Evolutionary conservation across 2,329 filamentous ascomycete species (phyloP).

Genomic region (Penicillium sp.): DNA sequence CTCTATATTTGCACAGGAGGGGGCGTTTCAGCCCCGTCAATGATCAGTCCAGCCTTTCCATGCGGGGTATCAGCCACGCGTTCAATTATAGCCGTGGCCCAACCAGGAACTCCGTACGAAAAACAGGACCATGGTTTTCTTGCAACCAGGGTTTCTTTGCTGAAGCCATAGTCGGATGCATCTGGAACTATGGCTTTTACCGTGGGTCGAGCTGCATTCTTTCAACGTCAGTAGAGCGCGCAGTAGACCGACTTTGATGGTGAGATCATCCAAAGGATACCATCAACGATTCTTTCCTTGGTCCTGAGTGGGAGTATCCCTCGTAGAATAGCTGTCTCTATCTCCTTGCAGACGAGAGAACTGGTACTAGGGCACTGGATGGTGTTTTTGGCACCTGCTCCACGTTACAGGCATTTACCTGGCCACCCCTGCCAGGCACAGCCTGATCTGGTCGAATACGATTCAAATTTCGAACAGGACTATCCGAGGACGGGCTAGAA

Average conservation of each 20-base stretch:
- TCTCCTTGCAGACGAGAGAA: not conserved
- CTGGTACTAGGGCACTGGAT: not conserved
- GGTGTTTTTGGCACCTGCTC: not conserved
- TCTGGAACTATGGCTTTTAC: not conserved
- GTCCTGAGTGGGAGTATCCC: not conserved
- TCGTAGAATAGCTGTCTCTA: not conserved
- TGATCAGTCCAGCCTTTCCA: slow-evolving; percentile 4
- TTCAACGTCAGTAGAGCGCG: not conserved
- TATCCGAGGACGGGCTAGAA: too few relatives aligned
- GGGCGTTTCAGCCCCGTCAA: slow-evolving; percentile 5
- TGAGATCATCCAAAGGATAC: not conserved
- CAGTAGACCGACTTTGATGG: not conserved
- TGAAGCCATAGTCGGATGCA: not conserved
- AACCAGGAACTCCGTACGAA: not conserved
- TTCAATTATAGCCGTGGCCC: not conserved
- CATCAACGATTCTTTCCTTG: not conserved
- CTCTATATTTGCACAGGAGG: slow-evolving; percentile 1
- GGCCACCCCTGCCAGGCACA: not conserved
- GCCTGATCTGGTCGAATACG: not conserved
- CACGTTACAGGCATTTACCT: not conserved
- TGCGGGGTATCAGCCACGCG: slow-evolving; percentile 3
- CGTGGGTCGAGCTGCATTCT: not conserved
- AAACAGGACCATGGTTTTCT: not conserved
- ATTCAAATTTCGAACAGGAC: too few relatives aligned
- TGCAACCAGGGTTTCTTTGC: not conserved